Conservation (phyloP, 345 rosid species). For the Cardiospermum halicacabum region DNA sequence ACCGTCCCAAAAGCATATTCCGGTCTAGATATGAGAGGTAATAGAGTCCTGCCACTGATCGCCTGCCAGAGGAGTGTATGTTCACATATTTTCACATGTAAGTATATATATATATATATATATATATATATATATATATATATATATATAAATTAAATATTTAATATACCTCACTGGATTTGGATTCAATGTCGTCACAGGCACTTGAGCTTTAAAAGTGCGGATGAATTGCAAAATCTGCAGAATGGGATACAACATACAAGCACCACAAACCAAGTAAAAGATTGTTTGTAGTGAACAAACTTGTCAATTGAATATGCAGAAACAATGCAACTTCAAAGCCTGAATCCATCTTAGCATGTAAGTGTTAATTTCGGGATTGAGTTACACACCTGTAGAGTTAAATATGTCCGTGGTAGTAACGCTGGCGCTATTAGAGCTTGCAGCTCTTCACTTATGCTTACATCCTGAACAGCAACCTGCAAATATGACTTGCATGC, state of each 20-base stretch:
- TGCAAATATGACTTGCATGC: slow-evolving; percentile 32
- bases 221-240: slow-evolving; percentile 88
- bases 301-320: slow-evolving; percentile 5
- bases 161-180: slow-evolving; percentile 53
- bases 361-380: too few species aligned
- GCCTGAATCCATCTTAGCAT: background rate
- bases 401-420: slow-evolving; percentile 70
- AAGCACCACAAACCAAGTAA: slow-evolving; percentile 5
- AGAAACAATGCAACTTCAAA: background rate
- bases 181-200: slow-evolving; percentile 57
- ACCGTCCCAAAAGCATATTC: slow-evolving; percentile 81
- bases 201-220: slow-evolving; percentile 66
- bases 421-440: slow-evolving; percentile 83
- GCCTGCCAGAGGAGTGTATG: slow-evolving; percentile 34
- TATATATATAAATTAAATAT: background rate
- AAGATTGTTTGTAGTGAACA: background rate
- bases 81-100: too few species aligned
- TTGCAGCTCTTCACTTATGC: slow-evolving; percentile 73
- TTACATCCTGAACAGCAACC: slow-evolving; percentile 70
- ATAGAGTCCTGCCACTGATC: slow-evolving; percentile 75
- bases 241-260: slow-evolving; percentile 1
- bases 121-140: too few species aligned
- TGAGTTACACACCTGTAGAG: slow-evolving; percentile 52
- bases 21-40: slow-evolving; percentile 78
- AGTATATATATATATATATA: too few species aligned